These are phyloP conservation scores for Arxiozyma telluris DNA, from an alignment of 1,139 yeast genomes.

Conservation along the genomic window DNA sequence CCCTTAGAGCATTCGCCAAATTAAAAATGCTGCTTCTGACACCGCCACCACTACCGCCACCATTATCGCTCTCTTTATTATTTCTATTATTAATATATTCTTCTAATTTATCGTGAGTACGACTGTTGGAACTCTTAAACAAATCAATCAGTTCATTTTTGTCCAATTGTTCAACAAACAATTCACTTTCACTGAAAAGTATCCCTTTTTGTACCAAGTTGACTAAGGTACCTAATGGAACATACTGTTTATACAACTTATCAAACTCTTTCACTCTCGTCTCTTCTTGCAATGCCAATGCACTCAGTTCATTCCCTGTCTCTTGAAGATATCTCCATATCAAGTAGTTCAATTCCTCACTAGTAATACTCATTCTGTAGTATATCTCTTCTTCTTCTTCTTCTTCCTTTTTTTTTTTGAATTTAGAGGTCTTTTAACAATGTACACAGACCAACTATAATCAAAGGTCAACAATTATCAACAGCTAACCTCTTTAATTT, in stretches of 20 bases:
- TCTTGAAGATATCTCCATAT: constrained; percentile 93
- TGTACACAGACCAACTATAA: neutral
- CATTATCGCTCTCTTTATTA: neutral
- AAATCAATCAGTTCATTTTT: constrained; percentile 10
- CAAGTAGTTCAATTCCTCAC: constrained; percentile 79
- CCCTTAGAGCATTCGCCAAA: constrained; percentile 34
- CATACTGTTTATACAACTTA: constrained; percentile 37
- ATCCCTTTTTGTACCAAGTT: constrained; percentile 80
- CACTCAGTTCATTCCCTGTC: constrained; percentile 68
- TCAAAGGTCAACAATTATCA: neutral
- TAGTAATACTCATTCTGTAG: constrained; percentile 60
- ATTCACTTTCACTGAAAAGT: constrained; percentile 52
- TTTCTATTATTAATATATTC: neutral
- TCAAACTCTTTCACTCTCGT: constrained; percentile 57
- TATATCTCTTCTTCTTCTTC: neutral
- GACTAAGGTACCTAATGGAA: constrained; percentile 70
- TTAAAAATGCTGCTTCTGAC: constrained; percentile 21
- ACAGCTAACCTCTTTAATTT: neutral
- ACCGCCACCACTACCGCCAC: no score
- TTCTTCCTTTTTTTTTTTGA: neutral
- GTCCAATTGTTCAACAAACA: constrained; percentile 34
- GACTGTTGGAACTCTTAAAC: constrained; percentile 5
- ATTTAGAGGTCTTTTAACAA: neutral
- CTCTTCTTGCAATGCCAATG: constrained; percentile 75
- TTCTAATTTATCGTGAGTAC: constrained; percentile 9